Evolutionary conservation across 441 rosid species (phyloP).

Genomic region (Croton laevigatus): DNA sequence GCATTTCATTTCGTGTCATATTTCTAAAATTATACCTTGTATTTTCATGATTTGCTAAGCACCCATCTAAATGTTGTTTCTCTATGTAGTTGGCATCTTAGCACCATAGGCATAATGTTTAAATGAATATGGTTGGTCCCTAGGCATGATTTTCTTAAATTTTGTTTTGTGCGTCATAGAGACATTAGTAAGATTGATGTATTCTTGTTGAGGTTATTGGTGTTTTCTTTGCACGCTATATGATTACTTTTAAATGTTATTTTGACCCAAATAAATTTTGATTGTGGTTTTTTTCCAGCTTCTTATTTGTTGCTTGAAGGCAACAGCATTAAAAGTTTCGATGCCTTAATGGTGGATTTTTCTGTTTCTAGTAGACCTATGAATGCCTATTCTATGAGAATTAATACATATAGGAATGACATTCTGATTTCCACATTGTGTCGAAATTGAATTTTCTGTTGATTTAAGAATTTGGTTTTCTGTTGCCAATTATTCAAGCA

Average conservation of each 20-base stretch:
- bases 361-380: background rate
- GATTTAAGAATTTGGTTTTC: background rate
- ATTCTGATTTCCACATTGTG: slow-evolving; percentile 1
- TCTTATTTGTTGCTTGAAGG: slow-evolving; percentile 4
- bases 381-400: background rate
- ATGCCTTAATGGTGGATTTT: background rate
- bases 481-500: slow-evolving; percentile 9
- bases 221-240: background rate
- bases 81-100: background rate
- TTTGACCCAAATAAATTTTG: background rate
- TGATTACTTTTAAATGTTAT: background rate
- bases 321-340: background rate
- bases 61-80: background rate
- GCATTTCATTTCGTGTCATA: background rate
- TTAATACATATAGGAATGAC: background rate
- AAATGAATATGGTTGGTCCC: background rate
- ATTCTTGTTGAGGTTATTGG: background rate
- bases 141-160: background rate
- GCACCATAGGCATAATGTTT: background rate
- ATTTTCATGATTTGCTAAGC: slow-evolving; percentile 1
- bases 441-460: slow-evolving; percentile 7
- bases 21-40: background rate
- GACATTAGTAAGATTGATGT: background rate
- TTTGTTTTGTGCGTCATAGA: background rate
- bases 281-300: background rate